Conservation (phyloP, 345 rosid genomes). For the Camelina sativa region DNA sequence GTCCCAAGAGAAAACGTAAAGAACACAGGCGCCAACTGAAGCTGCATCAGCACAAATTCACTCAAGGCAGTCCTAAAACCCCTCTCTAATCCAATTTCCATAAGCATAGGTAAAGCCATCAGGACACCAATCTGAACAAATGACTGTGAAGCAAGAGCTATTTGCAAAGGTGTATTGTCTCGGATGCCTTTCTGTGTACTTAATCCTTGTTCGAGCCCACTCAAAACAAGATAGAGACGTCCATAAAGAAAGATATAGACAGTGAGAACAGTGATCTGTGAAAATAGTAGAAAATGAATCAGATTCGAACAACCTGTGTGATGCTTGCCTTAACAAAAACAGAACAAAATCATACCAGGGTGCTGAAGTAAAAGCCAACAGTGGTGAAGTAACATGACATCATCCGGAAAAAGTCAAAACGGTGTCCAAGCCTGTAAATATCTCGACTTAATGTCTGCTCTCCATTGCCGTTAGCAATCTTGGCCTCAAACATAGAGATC, state of each 20-base stretch:
- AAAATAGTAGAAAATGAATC: constrained; percentile 34
- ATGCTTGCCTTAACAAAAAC: constrained; percentile 9
- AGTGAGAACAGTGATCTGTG: constrained; percentile 92
- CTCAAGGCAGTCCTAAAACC: constrained; percentile 96
- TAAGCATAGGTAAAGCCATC: constrained; percentile 98
- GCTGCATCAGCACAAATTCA: constrained; percentile 94
- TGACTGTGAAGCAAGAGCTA: constrained; percentile 98
- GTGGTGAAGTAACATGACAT: constrained; percentile 97
- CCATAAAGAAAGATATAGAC: constrained; percentile 98
- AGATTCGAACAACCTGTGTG: constrained; percentile 15
- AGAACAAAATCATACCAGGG: constrained; percentile 60
- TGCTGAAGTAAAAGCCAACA: constrained; percentile 96
- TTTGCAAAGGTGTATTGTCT: constrained; percentile 93
- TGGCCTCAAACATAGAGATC: constrained; percentile 99
- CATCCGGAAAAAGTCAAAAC: constrained; percentile 98
- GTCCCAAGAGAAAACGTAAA: constrained; percentile 99
- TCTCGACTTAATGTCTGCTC: constrained; percentile 98
- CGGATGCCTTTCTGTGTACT: constrained; percentile 72
- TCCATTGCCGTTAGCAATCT: constrained; percentile 98
- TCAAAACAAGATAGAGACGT: constrained; percentile 94
- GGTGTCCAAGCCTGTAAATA: constrained; percentile 96
- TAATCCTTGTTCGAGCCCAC: constrained; percentile 93
- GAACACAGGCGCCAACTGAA: constrained; percentile 96
- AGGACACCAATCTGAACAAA: constrained; percentile 96
- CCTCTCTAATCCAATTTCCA: constrained; percentile 98